Evolutionary conservation across 306 rosid genomes (phyloP).

Genomic region (Cicer cuneatum): DNA sequence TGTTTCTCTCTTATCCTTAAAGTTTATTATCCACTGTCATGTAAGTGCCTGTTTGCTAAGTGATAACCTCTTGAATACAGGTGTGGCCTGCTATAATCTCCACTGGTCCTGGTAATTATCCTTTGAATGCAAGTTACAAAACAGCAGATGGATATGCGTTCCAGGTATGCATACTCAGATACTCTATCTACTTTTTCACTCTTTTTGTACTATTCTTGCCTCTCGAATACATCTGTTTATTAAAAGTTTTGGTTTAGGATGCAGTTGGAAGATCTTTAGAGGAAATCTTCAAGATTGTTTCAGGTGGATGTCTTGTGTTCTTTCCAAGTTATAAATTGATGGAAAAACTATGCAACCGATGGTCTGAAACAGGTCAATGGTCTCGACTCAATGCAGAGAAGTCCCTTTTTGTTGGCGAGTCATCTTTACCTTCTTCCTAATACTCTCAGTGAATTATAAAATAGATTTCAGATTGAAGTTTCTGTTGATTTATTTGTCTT

Average conservation of each 20-base stretch:
- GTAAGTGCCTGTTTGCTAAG: slow-evolving; percentile 43
- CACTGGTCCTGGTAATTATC: slow-evolving; percentile 79
- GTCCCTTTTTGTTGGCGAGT: slow-evolving; percentile 79
- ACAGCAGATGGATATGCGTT: slow-evolving; percentile 87
- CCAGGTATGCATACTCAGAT: slow-evolving; percentile 74
- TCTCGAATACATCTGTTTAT: slow-evolving; percentile 40
- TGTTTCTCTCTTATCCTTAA: slow-evolving; percentile 36
- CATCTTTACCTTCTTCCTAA: slow-evolving; percentile 38
- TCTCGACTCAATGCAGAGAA: slow-evolving; percentile 68
- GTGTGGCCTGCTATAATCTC: slow-evolving; percentile 91
- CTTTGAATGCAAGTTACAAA: slow-evolving; percentile 90
- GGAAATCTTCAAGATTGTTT: slow-evolving; percentile 80
- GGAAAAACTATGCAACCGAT: slow-evolving; percentile 83
- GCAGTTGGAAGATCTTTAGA: slow-evolving; percentile 88
- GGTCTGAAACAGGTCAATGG: slow-evolving; percentile 98
- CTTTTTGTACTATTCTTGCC: slow-evolving; percentile 20
- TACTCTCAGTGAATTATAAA: slow-evolving; percentile 23
- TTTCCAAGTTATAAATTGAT: slow-evolving; percentile 94
- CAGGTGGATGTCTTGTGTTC: slow-evolving; percentile 94
- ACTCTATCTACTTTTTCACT: slow-evolving; percentile 9
- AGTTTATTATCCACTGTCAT: slow-evolving; percentile 38
- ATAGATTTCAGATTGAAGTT: slow-evolving; percentile 23
- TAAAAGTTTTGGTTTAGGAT: slow-evolving; percentile 62
- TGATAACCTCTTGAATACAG: slow-evolving; percentile 56
- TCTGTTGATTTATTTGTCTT: slow-evolving; percentile 15